A percentile compares a stretch with the other conserved stretches of the same genome.
Evolutionary conservation across 345 rosid species (phyloP).

Genomic region (Lepidium aucheri): DNA sequence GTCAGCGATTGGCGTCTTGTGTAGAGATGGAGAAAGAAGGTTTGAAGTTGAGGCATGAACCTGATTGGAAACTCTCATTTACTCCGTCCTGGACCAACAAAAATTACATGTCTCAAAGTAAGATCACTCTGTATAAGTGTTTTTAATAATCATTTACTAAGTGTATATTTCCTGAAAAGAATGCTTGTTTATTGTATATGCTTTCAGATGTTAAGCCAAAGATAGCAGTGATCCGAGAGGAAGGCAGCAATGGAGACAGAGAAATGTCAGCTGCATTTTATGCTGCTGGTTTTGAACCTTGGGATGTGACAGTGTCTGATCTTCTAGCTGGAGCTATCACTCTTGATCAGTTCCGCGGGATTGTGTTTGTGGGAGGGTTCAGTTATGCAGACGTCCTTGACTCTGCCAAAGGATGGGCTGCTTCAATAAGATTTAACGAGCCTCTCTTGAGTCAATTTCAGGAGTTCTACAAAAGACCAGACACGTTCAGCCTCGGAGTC

Average conservation of each 20-base stretch:
- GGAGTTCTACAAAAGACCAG: conserved; percentile 79
- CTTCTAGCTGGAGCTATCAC: conserved; percentile 56
- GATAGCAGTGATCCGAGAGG: conserved; percentile 89
- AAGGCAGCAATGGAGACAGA: conserved; percentile 95
- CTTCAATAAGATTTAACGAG: conserved; percentile 74
- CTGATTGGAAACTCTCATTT: conserved; percentile 67
- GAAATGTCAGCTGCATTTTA: conserved; percentile 92
- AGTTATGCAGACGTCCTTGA: conserved; percentile 93
- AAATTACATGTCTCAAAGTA: conserved; percentile 38
- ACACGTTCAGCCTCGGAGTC: conserved; percentile 86
- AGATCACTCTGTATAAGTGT: neutral
- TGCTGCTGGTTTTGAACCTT: conserved; percentile 91
- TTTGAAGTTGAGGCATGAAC: conserved; percentile 60
- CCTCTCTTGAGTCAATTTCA: conserved; percentile 72
- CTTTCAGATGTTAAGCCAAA: conserved; percentile 54
- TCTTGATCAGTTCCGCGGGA: conserved; percentile 63
- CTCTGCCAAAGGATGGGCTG: conserved; percentile 99
- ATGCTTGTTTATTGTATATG: neutral
- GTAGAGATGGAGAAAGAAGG: conserved; percentile 86
- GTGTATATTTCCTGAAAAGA: neutral
- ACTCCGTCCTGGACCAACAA: conserved; percentile 63
- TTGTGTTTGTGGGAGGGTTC: conserved; percentile 91
- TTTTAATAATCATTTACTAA: neutral
- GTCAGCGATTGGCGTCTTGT: conserved; percentile 74
- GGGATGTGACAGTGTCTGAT: conserved; percentile 94